Evolutionary conservation across 345 rosid species (phyloP), one percentile per base, ranked within the genome.

Genomic region (Geranium brycei): DNA sequence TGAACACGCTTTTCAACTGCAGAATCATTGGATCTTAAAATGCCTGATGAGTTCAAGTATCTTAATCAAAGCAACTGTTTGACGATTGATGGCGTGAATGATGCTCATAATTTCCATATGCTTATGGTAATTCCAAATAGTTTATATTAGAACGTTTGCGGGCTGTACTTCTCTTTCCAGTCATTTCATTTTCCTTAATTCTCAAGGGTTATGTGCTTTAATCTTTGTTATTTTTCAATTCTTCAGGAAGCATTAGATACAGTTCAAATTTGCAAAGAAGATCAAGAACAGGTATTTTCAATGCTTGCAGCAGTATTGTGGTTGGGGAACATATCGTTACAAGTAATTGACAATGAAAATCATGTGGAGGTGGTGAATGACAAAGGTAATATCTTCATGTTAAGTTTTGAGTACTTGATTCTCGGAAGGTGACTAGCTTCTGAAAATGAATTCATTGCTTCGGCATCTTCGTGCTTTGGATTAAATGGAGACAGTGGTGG

Each of bases 41-140:
- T 66, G 70, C 91, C 99, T 17, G 70, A 79, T 62, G 91, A 81
- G 71, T 93, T 87, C 77, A 81, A 78, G 73, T 93, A 93, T 80
- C 85, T 93, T 71, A 83, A 81, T 67, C 97, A 93, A 73, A 88
- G 99, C 69, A 82, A 80, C 62, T 88, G 97, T 85, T 79, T 86
- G 80, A 67, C 77, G 59, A 78, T 90, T 71, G 75, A 82, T 59
- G 85, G 91, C 53, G 84, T 90, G 62, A 83, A 90, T 77, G 99
- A 93, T 76, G 81, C 86, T 69, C 67, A 68, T 72, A 82, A 76
- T 51, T 93, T 90, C 74, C 78, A 73, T 59, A 79, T 76, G 73
- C 85, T 93, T 59, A 67, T 73, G 96, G 99, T 93, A 85, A 77
- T 66, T 66, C 60, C 23, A 31, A 47, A 18, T 67, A 19, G 12